Evolutionary conservation across 2,329 filamentous ascomycete genomes (phyloP), one percentile per base, ranked within the genome.

Genomic region (Epicoccum sorghinum): DNA sequence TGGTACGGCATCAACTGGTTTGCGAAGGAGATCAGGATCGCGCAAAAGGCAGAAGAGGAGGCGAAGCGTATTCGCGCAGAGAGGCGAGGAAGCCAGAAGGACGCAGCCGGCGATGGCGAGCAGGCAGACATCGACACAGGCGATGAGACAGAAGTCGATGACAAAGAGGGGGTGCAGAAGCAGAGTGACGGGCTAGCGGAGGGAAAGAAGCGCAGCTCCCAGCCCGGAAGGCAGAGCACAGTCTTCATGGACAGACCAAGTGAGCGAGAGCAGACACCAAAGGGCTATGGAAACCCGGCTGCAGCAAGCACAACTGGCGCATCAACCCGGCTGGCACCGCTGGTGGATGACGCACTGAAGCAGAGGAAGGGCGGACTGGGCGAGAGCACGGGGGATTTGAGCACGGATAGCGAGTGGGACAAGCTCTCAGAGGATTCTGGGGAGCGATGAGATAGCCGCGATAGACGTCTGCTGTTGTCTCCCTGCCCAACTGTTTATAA

Each of bases 1-100:
- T 99, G 95, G 95, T 92, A 85, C 80, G 86, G 89, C 52, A 93
- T 98, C 78, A 98, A 98, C 83, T 99, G 95, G 95, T 98, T 99
- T 71, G 92, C 91, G 50, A 78, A 78, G 40, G 93, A 88, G 70
- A 74, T 88, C 47, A 71, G 74, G 27, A 76, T 77, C 29, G 77
- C 78, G 60, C 73, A 81, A 61, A 70, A 69, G 38, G 73, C 77
- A 64, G 75, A 81, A 64, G 79, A 80, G 63, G 80, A 83, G 59
- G 79, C 79, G 14, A 80, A 79, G 59, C 71, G 76, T 57, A 73
- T 79, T 56, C 65, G 74, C 23, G 71, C 72, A 50, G 74, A 65
- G 62, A 71, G 67, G 75, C 61, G 65, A 60, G 74, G 79, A 60
- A 67, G 78, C 55, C 82, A 83, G 68, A 80, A 70, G 55, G 61